Percentiles rank a stretch among this genome's conserved stretches.
Conservation (phyloP, 768 basidiomycete genomes). For the Leccinum fibrillosum region DNA sequence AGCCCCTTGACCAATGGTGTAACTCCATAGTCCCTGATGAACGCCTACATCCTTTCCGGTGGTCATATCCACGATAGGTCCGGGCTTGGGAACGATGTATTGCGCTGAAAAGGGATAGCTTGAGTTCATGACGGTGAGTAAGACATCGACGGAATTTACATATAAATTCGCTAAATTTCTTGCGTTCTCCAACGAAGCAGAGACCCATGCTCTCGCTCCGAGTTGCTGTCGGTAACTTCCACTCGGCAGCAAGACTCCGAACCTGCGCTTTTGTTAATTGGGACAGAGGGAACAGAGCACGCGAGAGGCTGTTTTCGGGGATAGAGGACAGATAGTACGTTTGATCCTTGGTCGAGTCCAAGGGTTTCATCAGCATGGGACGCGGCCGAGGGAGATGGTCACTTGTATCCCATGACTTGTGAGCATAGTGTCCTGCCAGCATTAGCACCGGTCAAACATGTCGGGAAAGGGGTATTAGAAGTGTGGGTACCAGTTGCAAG, state of each 20-base stretch:
- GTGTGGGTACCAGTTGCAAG: constrained; percentile 71
- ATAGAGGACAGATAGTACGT: constrained; percentile 87
- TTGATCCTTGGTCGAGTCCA: constrained; percentile 79
- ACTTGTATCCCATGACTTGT: constrained; percentile 49
- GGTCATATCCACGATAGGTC: constrained; percentile 58
- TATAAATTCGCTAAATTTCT: constrained; percentile 68
- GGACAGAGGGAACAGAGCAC: constrained; percentile 80
- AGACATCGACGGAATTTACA: constrained; percentile 40
- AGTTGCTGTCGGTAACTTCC: constrained; percentile 65
- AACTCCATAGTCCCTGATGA: constrained; percentile 80
- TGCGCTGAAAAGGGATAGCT: constrained; percentile 46
- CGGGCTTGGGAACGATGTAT: constrained; percentile 70
- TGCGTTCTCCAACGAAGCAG: constrained; percentile 88
- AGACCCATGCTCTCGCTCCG: constrained; percentile 90
- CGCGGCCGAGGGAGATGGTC: constrained; percentile 25
- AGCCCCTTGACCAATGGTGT: constrained; percentile 82
- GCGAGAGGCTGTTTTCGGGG: constrained; percentile 56
- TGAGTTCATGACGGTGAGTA: background rate
- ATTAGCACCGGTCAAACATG: background rate
- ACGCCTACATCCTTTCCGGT: constrained; percentile 52
- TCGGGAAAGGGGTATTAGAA: background rate
- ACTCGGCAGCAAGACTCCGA: constrained; percentile 61
- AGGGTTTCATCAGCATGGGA: constrained; percentile 51
- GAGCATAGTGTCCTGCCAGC: constrained; percentile 81
- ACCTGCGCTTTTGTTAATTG: constrained; percentile 66